Percentiles rank a stretch among this genome's conserved stretches.
These are phyloP conservation scores for Talaromyces sp. DNA, from an alignment of 2,329 filamentous ascomycete species.

Conservation along the genomic window DNA sequence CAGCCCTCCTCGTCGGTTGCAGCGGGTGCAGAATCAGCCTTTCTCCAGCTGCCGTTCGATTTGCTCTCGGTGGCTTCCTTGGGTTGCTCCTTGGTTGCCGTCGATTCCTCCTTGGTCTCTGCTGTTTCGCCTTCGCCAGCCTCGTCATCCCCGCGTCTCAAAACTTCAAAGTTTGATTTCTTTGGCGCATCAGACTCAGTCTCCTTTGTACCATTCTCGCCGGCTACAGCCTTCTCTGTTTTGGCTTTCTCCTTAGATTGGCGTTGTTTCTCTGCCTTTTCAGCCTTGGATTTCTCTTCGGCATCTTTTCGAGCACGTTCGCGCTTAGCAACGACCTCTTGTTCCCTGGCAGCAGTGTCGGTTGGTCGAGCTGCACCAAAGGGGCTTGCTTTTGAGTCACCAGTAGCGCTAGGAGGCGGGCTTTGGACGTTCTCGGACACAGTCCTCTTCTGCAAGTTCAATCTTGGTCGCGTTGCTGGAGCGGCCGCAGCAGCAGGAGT, in stretches of 20 bases:
- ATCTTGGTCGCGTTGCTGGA: constrained; percentile 66
- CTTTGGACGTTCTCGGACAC: constrained; percentile 67
- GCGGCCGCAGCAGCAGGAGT: constrained; percentile 50
- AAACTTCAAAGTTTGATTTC: constrained; percentile 53
- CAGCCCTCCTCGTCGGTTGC: constrained; percentile 46
- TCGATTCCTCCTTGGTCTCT: constrained; percentile 45
- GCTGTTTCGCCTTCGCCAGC: constrained; percentile 52
- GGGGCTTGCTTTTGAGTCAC: constrained; percentile 78
- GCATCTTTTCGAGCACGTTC: constrained; percentile 81
- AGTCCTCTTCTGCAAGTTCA: constrained; percentile 89
- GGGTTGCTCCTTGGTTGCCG: constrained; percentile 55
- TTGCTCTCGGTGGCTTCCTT: constrained; percentile 42
- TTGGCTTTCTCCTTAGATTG: constrained; percentile 40
- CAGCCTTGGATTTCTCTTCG: constrained; percentile 78
- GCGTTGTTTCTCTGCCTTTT: constrained; percentile 63
- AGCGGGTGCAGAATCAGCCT: constrained; percentile 29
- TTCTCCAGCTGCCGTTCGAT: constrained; percentile 42
- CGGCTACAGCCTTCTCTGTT: constrained; percentile 33
- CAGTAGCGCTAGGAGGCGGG: constrained; percentile 38
- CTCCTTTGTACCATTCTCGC: constrained; percentile 39
- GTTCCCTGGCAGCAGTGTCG: constrained; percentile 85
- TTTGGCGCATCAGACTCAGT: constrained; percentile 39
- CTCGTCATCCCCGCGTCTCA: constrained; percentile 50
- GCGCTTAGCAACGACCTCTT: constrained; percentile 85
- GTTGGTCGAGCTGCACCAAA: constrained; percentile 94